phyloP scores from a whole-genome alignment of 371 early-diverging fungal species.

The Batrachochytrium dendrobatidis region DNA sequence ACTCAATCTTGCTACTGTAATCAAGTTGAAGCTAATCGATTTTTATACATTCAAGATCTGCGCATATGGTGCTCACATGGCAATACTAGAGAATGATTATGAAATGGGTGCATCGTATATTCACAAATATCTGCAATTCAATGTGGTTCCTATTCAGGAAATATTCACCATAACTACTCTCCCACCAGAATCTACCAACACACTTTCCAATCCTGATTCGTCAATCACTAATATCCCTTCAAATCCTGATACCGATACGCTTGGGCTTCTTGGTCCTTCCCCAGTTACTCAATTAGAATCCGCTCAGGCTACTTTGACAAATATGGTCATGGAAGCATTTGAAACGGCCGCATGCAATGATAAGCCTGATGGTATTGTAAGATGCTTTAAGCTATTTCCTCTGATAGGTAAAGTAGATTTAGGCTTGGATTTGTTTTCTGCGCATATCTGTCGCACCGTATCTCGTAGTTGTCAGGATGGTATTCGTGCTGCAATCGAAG shows the following conservation, averaged over 20 bases:
- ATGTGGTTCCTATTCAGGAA: conserved; percentile 55
- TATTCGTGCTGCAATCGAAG: conserved; percentile 35
- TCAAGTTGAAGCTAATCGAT: conserved; percentile 3
- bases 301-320: conserved; percentile 54
- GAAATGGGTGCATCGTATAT: conserved; percentile 67
- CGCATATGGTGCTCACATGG: conserved; percentile 62
- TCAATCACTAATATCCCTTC: background rate
- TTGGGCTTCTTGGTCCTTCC: conserved; percentile 4
- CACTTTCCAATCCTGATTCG: background rate
- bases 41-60: conserved; percentile 48
- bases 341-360: conserved; percentile 63
- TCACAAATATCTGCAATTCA: conserved; percentile 57
- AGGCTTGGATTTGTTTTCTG: conserved; percentile 80
- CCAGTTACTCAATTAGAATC: conserved; percentile 56
- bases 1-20: background rate
- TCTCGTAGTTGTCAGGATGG: conserved; percentile 61
- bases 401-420: conserved; percentile 68
- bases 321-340: conserved; percentile 66
- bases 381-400: conserved; percentile 85
- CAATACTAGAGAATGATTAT: conserved; percentile 59
- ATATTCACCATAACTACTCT: conserved; percentile 42
- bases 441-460: conserved; percentile 72
- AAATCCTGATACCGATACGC: background rate
- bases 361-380: conserved; percentile 67
- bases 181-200: too few relatives aligned